Evolutionary conservation across 2,329 filamentous ascomycete genomes (phyloP), one percentile per base, ranked within the genome.

Genomic region (Pseudogymnoascus sp.): DNA sequence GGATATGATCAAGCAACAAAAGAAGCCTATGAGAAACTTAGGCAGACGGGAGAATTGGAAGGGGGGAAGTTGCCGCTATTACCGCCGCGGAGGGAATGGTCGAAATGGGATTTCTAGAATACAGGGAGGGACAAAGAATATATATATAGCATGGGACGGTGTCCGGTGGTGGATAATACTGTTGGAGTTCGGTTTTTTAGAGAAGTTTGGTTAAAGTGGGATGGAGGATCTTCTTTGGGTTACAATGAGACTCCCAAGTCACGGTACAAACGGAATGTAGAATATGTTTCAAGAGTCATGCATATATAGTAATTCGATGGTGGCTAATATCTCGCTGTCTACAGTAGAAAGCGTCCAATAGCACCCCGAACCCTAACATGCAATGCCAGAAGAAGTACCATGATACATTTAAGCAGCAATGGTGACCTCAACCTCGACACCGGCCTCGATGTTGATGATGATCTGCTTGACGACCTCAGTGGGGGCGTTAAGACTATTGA

Each of bases 381-480:
- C 49, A 55, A 55, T 55, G 49, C 49, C 49, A 55, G 49, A 52
- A 12, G 45, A 21, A 55, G 49, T 33, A 55, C 49, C 49, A 55
- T 55, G 25, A 60, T 38, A 55, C 64, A 69, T 63, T 81, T 89
- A 91, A 77, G 90, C 89, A 76, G 90, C 90, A 76, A 95, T 95
- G 77, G 90, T 95, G 73, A 95, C 90, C 85, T 95, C 90, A 72
- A 95, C 90, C 85, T 95, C 90, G 76, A 95, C 90, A 83, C 90
- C 90, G 70, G 90, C 90, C 83, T 95, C 90, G 78, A 95, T 95
- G 84, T 95, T 96, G 84, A 95, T 89, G 78, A 95, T 95, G 84
- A 95, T 93, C 81, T 91, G 88, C 88, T 96, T 96, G 83, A 96
- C 90, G 71, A 93, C 88, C 87, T 99, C 95, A 75, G 95, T 99